These are phyloP conservation scores for Friedmanniomyces endolithicus DNA, from an alignment of 495 filamentous ascomycete species.

Conservation along the genomic window DNA sequence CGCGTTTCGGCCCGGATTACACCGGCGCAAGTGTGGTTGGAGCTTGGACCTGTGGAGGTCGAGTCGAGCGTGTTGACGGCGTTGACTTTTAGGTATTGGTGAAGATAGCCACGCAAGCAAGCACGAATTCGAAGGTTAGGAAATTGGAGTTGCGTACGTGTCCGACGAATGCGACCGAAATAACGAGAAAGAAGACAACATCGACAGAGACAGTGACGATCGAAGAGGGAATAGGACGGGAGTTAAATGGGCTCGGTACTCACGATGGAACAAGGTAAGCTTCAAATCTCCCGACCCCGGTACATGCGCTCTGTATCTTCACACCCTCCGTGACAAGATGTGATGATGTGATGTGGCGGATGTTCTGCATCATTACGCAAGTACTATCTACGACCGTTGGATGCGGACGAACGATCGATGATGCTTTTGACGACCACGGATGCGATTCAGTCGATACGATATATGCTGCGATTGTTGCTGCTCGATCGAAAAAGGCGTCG, in stretches of 20 bases:
- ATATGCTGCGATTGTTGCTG: neutral
- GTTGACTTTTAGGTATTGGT: too few relatives aligned
- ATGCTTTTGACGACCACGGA: neutral
- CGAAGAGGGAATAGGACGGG: constrained; percentile 2
- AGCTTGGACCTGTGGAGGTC: neutral
- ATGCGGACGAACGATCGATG: neutral
- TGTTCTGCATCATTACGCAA: neutral
- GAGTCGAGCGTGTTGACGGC: neutral
- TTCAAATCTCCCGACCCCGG: neutral
- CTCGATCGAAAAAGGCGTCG: neutral
- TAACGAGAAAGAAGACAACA: neutral
- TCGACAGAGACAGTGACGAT: neutral
- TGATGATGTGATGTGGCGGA: too few relatives aligned
- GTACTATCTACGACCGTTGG: neutral
- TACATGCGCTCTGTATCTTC: constrained; percentile 3
- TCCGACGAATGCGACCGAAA: too few relatives aligned
- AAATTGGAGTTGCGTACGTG: too few relatives aligned
- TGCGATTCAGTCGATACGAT: neutral
- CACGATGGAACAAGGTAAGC: constrained; percentile 18
- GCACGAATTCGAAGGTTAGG: too few relatives aligned
- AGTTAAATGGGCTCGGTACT: constrained; percentile 4
- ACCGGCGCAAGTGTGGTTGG: neutral
- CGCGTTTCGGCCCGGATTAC: neutral
- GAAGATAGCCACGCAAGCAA: too few relatives aligned
- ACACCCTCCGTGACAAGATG: constrained; percentile 1